Evolutionary conservation across 805 yeast species (phyloP).

Genomic region (Sugiyamaella qingdaonensis): DNA sequence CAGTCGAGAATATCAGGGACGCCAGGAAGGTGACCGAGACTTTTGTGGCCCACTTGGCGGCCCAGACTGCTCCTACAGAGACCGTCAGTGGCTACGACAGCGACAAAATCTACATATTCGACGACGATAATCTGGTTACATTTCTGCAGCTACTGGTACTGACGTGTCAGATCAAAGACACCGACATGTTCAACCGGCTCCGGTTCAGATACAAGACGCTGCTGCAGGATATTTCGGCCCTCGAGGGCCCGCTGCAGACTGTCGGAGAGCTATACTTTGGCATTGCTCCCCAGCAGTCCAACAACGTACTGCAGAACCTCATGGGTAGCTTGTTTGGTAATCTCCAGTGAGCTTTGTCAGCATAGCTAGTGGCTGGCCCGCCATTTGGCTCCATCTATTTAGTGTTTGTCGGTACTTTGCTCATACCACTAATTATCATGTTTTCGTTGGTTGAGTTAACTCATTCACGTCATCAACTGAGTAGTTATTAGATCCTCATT

Average conservation of each 20-base stretch:
- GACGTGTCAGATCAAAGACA: constrained; percentile 52
- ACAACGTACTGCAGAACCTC: constrained; percentile 61
- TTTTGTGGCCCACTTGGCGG: constrained; percentile 36
- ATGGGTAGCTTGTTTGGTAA: constrained; percentile 68
- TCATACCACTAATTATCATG: not conserved
- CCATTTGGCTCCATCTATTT: not conserved
- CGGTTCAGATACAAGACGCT: constrained; percentile 43
- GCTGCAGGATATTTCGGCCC: constrained; percentile 34
- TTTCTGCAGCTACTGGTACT: constrained; percentile 64
- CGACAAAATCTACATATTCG: not conserved
- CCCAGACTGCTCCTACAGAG: constrained; percentile 12
- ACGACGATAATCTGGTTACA: constrained; percentile 44
- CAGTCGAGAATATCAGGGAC: constrained; percentile 60
- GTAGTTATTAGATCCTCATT: no score
- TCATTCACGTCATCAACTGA: no score
- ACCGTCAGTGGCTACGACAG: constrained; percentile 34
- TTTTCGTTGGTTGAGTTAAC: no score
- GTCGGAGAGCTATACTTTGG: constrained; percentile 63
- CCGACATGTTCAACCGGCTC: constrained; percentile 52
- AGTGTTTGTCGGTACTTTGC: not conserved
- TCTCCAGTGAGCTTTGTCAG: constrained; percentile 2
- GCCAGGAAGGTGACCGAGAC: constrained; percentile 41
- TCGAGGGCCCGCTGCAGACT: constrained; percentile 45
- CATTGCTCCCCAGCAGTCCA: constrained; percentile 48
- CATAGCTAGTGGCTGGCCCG: not conserved